phyloP scores from a whole-genome alignment of 2,329 filamentous ascomycete genomes.

The Colletotrichum cuscutae region DNA sequence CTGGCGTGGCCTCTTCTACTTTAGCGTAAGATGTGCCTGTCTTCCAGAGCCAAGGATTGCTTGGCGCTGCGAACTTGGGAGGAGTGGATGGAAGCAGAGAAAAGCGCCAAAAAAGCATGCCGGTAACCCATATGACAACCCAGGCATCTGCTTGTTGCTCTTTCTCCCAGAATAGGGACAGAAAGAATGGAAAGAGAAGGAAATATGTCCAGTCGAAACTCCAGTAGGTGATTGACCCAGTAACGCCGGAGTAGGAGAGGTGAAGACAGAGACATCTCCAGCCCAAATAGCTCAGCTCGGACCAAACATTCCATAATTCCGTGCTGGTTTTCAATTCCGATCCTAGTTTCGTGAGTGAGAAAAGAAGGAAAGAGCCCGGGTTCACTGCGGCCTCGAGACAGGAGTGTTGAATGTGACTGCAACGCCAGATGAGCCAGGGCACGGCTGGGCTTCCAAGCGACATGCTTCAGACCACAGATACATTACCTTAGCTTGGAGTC shows the following conservation, averaged over 20 bases:
- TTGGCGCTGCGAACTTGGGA: constrained; percentile 2
- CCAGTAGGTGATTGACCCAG: not conserved
- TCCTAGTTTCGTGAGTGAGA: not conserved
- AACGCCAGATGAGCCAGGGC: constrained; percentile 2
- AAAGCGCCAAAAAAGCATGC: not conserved
- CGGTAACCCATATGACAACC: constrained; percentile 5
- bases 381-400: not conserved
- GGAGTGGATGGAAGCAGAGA: constrained; percentile 17
- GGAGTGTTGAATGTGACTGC: not conserved
- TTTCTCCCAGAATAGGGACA: not conserved
- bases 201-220: not conserved
- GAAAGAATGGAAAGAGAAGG: not conserved
- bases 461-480: not conserved
- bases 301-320: not conserved
- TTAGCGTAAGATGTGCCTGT: not conserved
- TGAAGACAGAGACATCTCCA: not conserved
- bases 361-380: not conserved
- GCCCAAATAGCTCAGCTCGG: constrained; percentile 5
- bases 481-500: not conserved
- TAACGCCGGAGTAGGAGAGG: not conserved
- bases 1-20: not conserved
- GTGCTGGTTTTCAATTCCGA: not conserved
- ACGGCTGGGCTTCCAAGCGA: not conserved
- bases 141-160: not conserved
- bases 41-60: not conserved